Percentiles rank a stretch among this genome's conserved stretches.
phyloP scores from a whole-genome alignment of 352 stramenopile genomes.

The Pythium dissimile region DNA sequence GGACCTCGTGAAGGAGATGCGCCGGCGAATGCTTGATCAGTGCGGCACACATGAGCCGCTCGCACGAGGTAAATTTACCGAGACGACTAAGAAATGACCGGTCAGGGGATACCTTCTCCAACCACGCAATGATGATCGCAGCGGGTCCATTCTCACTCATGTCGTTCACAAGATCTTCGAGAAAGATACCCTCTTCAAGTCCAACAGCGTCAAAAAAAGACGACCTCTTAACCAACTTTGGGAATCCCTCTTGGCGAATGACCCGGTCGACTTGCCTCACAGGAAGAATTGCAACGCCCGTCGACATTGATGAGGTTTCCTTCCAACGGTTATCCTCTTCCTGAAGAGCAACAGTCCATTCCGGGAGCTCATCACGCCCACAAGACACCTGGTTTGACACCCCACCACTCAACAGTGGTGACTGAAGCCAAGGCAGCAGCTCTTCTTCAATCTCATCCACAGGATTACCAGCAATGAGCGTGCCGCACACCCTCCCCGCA shows the following conservation, averaged over 20 bases:
- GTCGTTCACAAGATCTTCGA: slow-evolving; percentile 49
- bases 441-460: slow-evolving; percentile 80
- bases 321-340: slow-evolving; percentile 19
- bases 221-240: slow-evolving; percentile 17
- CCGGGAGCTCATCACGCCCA: slow-evolving; percentile 19
- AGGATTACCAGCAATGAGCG: slow-evolving; percentile 71
- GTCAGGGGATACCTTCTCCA: slow-evolving; percentile 74
- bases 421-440: slow-evolving; percentile 80
- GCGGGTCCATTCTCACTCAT: slow-evolving; percentile 55
- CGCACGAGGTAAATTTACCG: slow-evolving; percentile 65
- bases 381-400: slow-evolving; percentile 22
- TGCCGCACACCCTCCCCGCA: slow-evolving; percentile 59
- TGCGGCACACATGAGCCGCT: slow-evolving; percentile 66
- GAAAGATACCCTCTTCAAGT: slow-evolving; percentile 47
- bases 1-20: slow-evolving; percentile 72
- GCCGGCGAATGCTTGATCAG: slow-evolving; percentile 78
- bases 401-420: slow-evolving; percentile 71
- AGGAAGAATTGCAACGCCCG: not conserved
- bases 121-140: slow-evolving; percentile 64
- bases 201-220: slow-evolving; percentile 26
- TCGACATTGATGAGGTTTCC: not conserved
- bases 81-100: slow-evolving; percentile 73
- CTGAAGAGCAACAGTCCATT: slow-evolving; percentile 19
- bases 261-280: slow-evolving; percentile 11
- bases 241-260: slow-evolving; percentile 2